Conservation (phyloP, 441 rosid species). For the Melastoma candidum region DNA sequence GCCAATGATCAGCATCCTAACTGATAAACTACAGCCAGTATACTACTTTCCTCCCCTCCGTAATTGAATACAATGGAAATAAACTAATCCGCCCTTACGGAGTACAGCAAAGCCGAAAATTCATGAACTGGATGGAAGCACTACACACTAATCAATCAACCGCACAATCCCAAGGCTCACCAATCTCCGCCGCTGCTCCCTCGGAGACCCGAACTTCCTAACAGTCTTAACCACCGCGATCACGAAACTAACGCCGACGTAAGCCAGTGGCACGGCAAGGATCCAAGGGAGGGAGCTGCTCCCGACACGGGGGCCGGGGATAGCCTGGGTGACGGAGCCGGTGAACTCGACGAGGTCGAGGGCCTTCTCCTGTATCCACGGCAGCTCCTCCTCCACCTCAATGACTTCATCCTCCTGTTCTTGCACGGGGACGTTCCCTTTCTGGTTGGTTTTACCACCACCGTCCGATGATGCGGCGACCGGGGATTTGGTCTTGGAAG, state of each 20-base stretch:
- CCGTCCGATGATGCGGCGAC: too few species aligned
- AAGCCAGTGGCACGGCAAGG: slow-evolving; percentile 77
- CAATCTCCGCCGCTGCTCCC: slow-evolving; percentile 35
- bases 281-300: slow-evolving; percentile 87
- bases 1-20: too few species aligned
- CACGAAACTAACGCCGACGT: slow-evolving; percentile 64
- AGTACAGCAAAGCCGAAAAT: too few species aligned
- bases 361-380: slow-evolving; percentile 89
- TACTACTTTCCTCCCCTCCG: too few species aligned
- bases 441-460: too few species aligned
- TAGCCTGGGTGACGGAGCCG: slow-evolving; percentile 86
- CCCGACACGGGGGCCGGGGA: slow-evolving; percentile 95
- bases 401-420: slow-evolving; percentile 35
- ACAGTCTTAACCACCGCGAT: slow-evolving; percentile 76
- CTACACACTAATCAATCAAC: too few species aligned
- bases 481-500: too few species aligned
- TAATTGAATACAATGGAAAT: too few species aligned
- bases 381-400: slow-evolving; percentile 77
- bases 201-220: slow-evolving; percentile 67
- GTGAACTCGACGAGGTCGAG: slow-evolving; percentile 90
- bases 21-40: too few species aligned
- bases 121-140: too few species aligned
- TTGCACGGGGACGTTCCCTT: neutral
- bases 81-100: too few species aligned
- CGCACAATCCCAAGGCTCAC: slow-evolving; percentile 21